A percentile compares a stretch with the other conserved stretches of the same genome.
phyloP scores from a whole-genome alignment of 2,329 filamentous ascomycete genomes.

The Paramyrothecium sp. region DNA sequence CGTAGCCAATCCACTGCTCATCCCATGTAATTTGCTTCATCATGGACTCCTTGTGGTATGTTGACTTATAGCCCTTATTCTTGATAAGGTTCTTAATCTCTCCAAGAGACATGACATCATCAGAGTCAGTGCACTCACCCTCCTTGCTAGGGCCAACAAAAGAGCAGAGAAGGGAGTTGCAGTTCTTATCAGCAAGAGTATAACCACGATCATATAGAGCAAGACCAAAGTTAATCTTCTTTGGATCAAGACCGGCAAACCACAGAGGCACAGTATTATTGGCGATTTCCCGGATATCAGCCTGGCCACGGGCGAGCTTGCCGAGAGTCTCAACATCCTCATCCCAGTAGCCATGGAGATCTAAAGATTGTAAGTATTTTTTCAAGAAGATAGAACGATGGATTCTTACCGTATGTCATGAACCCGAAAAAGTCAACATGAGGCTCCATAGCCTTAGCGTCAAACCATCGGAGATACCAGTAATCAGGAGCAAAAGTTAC shows the following conservation, averaged over 20 bases:
- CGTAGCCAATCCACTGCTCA: slow-evolving; percentile 23
- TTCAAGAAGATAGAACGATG: no score
- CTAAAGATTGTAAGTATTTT: no score
- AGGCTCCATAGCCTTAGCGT: slow-evolving; percentile 31
- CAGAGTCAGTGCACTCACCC: slow-evolving; percentile 21
- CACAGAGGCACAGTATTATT: slow-evolving; percentile 35
- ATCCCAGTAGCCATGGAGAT: slow-evolving; percentile 43
- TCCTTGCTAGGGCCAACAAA: slow-evolving; percentile 21
- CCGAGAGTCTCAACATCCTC: slow-evolving; percentile 25
- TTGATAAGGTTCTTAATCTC: slow-evolving; percentile 28
- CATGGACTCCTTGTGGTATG: slow-evolving; percentile 7
- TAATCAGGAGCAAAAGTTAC: slow-evolving; percentile 33
- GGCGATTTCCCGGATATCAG: slow-evolving; percentile 40
- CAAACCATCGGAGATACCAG: slow-evolving; percentile 36
- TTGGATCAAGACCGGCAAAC: slow-evolving; percentile 34
- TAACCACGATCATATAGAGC: slow-evolving; percentile 47
- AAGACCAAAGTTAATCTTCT: slow-evolving; percentile 44
- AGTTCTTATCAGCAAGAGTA: slow-evolving; percentile 26
- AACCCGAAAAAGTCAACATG: slow-evolving; percentile 36
- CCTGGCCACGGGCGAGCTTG: slow-evolving; percentile 31
- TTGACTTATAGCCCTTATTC: slow-evolving; percentile 12
- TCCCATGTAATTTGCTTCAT: slow-evolving; percentile 16
- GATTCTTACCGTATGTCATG: slow-evolving; percentile 39
- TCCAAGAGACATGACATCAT: slow-evolving; percentile 25
- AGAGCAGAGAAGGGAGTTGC: slow-evolving; percentile 19